phyloP scores from a whole-genome alignment of 78 protist species.

The Dictyostelium brefeldianum region DNA sequence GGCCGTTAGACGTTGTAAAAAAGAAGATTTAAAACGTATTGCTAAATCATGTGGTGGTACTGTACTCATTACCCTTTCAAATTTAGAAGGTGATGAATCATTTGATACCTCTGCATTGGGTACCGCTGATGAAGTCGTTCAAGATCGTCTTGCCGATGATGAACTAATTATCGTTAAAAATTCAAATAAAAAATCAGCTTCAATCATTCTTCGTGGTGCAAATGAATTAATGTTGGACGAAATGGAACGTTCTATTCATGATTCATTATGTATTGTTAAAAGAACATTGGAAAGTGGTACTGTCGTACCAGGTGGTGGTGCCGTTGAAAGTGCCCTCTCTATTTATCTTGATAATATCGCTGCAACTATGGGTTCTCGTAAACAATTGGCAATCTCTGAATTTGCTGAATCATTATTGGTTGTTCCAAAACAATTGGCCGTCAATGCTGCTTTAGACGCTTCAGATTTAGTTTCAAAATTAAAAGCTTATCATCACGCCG shows the following conservation, averaged over 20 bases:
- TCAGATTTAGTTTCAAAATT: slow-evolving; percentile 98
- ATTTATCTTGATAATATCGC: slow-evolving; percentile 98
- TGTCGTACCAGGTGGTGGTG: slow-evolving; percentile 97
- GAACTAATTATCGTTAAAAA: slow-evolving; percentile 89
- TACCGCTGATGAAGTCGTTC: slow-evolving; percentile 83
- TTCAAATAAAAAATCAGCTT: slow-evolving; percentile 83
- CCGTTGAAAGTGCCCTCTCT: slow-evolving; percentile 99
- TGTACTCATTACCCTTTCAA: slow-evolving; percentile 90
- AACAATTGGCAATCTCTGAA: slow-evolving; percentile 98
- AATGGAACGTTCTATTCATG: slow-evolving; percentile 98
- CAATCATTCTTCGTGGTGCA: slow-evolving; percentile 98
- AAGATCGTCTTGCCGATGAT: slow-evolving; percentile 96
- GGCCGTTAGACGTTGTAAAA: slow-evolving; percentile 95
- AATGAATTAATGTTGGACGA: slow-evolving; percentile 95
- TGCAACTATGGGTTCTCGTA: slow-evolving; percentile 94
- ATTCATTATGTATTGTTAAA: slow-evolving; percentile 98
- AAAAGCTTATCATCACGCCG: slow-evolving; percentile 95
- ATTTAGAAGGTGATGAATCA: slow-evolving; percentile 97
- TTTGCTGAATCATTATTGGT: slow-evolving; percentile 99
- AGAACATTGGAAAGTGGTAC: slow-evolving; percentile 94
- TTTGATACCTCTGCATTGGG: slow-evolving; percentile 95
- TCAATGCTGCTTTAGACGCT: slow-evolving; percentile 99
- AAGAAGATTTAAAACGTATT: slow-evolving; percentile 96
- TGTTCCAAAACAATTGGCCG: slow-evolving; percentile 98
- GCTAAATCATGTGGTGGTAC: slow-evolving; percentile 98